Evolutionary conservation across 768 basidiomycete genomes (phyloP).

Genomic region (Podaxis rugospora): DNA sequence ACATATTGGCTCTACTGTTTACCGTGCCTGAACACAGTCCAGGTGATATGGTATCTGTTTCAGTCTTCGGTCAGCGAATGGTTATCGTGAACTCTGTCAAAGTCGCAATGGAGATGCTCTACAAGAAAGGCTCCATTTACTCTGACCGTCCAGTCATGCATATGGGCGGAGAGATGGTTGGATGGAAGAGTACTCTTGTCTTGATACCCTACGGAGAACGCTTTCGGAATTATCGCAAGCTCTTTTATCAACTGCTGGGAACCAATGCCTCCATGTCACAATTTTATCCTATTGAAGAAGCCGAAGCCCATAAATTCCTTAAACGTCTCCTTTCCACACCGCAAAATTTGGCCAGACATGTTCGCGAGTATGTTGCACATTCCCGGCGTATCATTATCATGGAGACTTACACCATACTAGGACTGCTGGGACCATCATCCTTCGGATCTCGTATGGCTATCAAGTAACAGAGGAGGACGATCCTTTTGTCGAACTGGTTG

Average conservation of each 20-base stretch:
- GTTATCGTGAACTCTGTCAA: conserved; percentile 39
- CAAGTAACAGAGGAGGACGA: conserved; percentile 33
- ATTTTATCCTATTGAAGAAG: conserved; percentile 34
- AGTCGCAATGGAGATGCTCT: conserved; percentile 43
- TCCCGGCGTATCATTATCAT: background rate
- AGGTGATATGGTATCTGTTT: conserved; percentile 42
- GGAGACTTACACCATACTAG: conserved; percentile 12
- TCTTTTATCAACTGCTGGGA: conserved; percentile 39
- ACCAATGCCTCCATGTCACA: conserved; percentile 30
- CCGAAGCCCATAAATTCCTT: conserved; percentile 35
- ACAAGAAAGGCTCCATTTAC: conserved; percentile 47
- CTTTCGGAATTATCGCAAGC: conserved; percentile 35
- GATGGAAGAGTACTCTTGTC: conserved; percentile 33
- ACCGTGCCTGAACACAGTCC: background rate
- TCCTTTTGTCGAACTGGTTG: conserved; percentile 34
- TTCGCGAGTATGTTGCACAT: conserved; percentile 29
- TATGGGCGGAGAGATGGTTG: conserved; percentile 40
- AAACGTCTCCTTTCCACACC: conserved; percentile 32
- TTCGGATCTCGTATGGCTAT: conserved; percentile 42
- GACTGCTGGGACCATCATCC: conserved; percentile 41
- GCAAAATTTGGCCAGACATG: conserved; percentile 26
- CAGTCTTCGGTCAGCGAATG: conserved; percentile 41
- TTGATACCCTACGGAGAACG: conserved; percentile 33
- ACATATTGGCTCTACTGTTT: background rate
- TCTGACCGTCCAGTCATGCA: conserved; percentile 47